These are phyloP conservation scores for Rhizophagus prolifer DNA, from an alignment of 192 early-diverging fungal genomes.

Conservation along the genomic window DNA sequence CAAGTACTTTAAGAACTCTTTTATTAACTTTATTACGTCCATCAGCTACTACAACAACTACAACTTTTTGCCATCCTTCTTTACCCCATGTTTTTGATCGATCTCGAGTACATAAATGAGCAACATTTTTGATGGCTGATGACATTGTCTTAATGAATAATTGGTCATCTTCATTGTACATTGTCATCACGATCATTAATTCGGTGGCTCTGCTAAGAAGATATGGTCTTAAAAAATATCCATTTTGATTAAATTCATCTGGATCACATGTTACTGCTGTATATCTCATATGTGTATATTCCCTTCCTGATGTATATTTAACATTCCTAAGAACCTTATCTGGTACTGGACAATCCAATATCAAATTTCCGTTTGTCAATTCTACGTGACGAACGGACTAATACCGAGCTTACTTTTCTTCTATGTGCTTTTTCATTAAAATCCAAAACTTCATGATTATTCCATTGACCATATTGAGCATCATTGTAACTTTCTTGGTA, in stretches of 20 bases:
- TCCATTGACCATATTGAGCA: background rate
- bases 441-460: background rate
- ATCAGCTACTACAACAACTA: conserved; percentile 89
- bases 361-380: conserved; percentile 66
- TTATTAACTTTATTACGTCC: conserved; percentile 78
- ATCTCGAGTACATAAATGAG: conserved; percentile 77
- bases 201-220: conserved; percentile 77
- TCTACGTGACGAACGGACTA: conserved; percentile 35
- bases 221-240: conserved; percentile 68
- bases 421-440: background rate
- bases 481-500: background rate
- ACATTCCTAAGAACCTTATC: conserved; percentile 49
- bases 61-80: conserved; percentile 89
- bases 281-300: conserved; percentile 70
- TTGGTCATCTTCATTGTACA: conserved; percentile 90
- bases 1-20: conserved; percentile 75
- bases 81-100: conserved; percentile 73
- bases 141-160: conserved; percentile 88
- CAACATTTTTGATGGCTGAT: conserved; percentile 89
- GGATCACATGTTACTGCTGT: conserved; percentile 72
- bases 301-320: conserved; percentile 49
- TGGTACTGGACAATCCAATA: conserved; percentile 65
- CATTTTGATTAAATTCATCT: conserved; percentile 54
- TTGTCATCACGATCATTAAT: conserved; percentile 90
- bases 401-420: background rate